Percentiles rank a stretch among this genome's conserved stretches.
phyloP scores from a whole-genome alignment of 345 rosid species.

The Orychophragmus violaceus region DNA sequence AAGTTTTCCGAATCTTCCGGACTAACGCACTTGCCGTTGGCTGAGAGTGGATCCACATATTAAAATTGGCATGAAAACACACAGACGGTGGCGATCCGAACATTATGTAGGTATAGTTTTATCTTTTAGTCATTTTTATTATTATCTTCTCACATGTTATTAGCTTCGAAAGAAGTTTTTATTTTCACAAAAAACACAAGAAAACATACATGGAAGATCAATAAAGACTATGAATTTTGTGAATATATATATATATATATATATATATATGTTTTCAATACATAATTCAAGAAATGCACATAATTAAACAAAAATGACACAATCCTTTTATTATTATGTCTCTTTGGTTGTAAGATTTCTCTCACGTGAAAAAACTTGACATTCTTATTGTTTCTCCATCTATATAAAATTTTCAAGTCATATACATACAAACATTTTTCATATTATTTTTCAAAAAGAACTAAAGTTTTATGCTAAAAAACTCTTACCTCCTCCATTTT shows the following conservation, averaged over 20 bases:
- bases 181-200: neutral
- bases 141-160: too few species aligned
- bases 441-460: neutral
- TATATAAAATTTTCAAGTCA: neutral
- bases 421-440: neutral
- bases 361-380: slow-evolving; percentile 27
- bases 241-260: neutral
- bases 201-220: neutral
- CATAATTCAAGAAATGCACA: neutral
- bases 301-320: neutral
- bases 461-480: neutral
- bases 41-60: too few species aligned
- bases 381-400: slow-evolving; percentile 31
- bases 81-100: too few species aligned
- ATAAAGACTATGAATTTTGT: neutral
- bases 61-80: too few species aligned
- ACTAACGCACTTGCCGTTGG: too few species aligned
- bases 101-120: too few species aligned
- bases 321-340: neutral
- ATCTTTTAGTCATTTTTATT: too few species aligned
- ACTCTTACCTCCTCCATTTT: slow-evolving; percentile 40
- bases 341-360: slow-evolving; percentile 23
- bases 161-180: neutral
- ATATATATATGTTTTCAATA: neutral
- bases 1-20: too few species aligned